These are phyloP conservation scores for Ceratocystiopsis sp. DNA, from an alignment of 2,329 filamentous ascomycete genomes.

Conservation along the genomic window DNA sequence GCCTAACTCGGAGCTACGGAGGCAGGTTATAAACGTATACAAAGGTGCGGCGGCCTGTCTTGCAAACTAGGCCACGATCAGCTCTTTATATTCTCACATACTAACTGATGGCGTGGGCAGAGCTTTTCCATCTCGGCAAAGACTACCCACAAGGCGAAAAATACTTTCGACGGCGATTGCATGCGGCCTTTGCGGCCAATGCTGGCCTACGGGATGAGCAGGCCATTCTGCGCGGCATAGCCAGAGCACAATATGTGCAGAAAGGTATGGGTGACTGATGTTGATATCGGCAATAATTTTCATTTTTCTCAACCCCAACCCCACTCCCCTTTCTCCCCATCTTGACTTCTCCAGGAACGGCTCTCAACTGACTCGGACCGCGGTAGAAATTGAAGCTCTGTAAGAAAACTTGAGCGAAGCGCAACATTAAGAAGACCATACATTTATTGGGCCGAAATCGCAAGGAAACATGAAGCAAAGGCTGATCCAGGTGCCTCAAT, in stretches of 20 bases:
- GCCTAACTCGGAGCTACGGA: conserved; percentile 41
- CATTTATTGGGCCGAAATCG: too few relatives aligned
- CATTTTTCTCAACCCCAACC: not conserved
- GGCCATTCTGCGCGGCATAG: conserved; percentile 59
- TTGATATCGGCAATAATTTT: not conserved
- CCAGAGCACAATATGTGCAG: conserved; percentile 71
- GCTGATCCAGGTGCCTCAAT: not conserved
- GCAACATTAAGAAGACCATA: too few relatives aligned
- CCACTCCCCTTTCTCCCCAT: too few relatives aligned
- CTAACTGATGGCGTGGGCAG: conserved; percentile 24
- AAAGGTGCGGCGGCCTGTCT: conserved; percentile 42
- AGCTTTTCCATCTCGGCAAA: conserved; percentile 67
- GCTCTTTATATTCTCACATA: not conserved
- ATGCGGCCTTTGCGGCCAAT: conserved; percentile 72
- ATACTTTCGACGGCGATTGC: conserved; percentile 68
- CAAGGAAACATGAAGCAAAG: too few relatives aligned
- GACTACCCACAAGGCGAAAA: conserved; percentile 71
- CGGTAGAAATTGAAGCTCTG: conserved; percentile 74
- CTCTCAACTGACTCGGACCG: not conserved
- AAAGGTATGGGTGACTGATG: conserved; percentile 43
- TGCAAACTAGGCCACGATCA: not conserved
- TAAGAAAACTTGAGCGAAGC: conserved; percentile 28
- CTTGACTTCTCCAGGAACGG: too few relatives aligned
- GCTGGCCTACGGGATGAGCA: conserved; percentile 51
- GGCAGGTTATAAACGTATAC: conserved; percentile 71